Conservation (phyloP, 2,329 filamentous ascomycete species). For the Talaromyces funiculosus region DNA sequence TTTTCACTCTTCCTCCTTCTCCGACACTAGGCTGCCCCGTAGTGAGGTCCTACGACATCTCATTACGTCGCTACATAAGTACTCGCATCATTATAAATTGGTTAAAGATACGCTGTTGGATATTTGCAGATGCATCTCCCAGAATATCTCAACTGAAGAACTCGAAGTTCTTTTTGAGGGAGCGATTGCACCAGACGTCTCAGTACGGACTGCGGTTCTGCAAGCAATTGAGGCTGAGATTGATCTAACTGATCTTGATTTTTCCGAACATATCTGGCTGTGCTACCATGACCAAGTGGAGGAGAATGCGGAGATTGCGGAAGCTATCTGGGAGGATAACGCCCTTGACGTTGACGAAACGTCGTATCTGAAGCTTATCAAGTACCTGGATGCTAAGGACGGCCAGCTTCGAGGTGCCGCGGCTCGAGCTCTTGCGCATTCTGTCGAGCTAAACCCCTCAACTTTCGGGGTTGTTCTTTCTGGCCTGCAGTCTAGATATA, state of each 20-base stretch:
- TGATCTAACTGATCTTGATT: slow-evolving; percentile 79
- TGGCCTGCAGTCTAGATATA: slow-evolving; percentile 65
- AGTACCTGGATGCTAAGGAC: slow-evolving; percentile 75
- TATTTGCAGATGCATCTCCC: slow-evolving; percentile 74
- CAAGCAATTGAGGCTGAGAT: slow-evolving; percentile 89
- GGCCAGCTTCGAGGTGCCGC: slow-evolving; percentile 76
- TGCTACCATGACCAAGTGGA: slow-evolving; percentile 84
- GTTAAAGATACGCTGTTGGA: slow-evolving; percentile 90
- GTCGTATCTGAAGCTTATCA: slow-evolving; percentile 62
- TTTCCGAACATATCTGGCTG: slow-evolving; percentile 88
- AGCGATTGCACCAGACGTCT: slow-evolving; percentile 68
- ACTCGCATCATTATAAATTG: slow-evolving; percentile 89
- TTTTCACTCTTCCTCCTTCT: slow-evolving; percentile 76
- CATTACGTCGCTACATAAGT: slow-evolving; percentile 77
- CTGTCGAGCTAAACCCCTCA: slow-evolving; percentile 56
- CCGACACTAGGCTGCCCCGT: slow-evolving; percentile 70
- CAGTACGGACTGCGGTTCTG: slow-evolving; percentile 76
- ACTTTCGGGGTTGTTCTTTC: slow-evolving; percentile 59
- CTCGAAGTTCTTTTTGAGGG: slow-evolving; percentile 71
- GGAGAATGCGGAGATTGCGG: slow-evolving; percentile 77
- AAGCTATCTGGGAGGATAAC: slow-evolving; percentile 93
- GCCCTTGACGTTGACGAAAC: slow-evolving; percentile 64
- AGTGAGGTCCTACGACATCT: slow-evolving; percentile 65
- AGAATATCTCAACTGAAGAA: slow-evolving; percentile 70
- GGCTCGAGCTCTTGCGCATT: slow-evolving; percentile 72